These are phyloP conservation scores for Tulasnella sp. DNA, from an alignment of 768 basidiomycete genomes.

Conservation along the genomic window DNA sequence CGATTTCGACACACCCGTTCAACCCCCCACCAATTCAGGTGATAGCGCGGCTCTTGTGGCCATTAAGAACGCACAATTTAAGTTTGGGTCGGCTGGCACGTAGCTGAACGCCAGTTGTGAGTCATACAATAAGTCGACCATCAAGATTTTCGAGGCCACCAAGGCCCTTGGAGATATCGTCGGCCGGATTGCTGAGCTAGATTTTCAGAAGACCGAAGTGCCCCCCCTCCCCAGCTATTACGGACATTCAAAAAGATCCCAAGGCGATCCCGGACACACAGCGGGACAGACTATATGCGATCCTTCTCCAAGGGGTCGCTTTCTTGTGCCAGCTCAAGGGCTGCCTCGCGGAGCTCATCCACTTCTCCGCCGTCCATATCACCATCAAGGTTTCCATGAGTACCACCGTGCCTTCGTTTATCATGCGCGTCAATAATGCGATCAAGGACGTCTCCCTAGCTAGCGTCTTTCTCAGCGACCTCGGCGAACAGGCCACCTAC, in stretches of 20 bases:
- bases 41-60: not conserved
- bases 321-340: constrained; percentile 2
- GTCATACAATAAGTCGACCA: not conserved
- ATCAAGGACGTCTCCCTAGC: not conserved
- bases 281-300: not conserved
- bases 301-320: not conserved
- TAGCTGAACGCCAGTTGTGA: not conserved
- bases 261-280: not conserved
- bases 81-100: not conserved
- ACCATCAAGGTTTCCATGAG: not conserved
- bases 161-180: not conserved
- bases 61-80: not conserved
- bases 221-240: no score
- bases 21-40: no score
- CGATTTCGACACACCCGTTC: no score
- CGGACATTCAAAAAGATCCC: no score
- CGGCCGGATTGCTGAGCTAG: not conserved
- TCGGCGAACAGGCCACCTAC: not conserved
- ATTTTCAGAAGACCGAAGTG: no score
- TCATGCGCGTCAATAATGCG: not conserved
- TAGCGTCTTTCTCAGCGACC: not conserved
- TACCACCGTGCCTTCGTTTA: not conserved
- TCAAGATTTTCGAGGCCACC: not conserved
- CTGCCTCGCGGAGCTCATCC: not conserved
- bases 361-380: not conserved